These are phyloP conservation scores for Zygosaccharomyces lentus DNA, from an alignment of 805 yeast genomes.

Conservation along the genomic window DNA sequence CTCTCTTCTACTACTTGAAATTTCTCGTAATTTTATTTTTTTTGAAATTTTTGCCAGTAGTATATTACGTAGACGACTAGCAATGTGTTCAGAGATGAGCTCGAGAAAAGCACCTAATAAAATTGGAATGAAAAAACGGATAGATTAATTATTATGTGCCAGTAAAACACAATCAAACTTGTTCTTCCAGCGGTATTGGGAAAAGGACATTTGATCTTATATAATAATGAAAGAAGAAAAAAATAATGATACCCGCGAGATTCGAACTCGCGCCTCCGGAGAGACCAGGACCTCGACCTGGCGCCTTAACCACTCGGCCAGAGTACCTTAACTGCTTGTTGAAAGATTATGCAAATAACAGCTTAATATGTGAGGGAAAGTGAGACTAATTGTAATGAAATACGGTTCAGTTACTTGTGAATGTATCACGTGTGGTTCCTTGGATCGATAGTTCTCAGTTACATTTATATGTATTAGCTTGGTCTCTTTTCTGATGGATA, in stretches of 20 bases:
- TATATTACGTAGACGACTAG: too few relatives aligned
- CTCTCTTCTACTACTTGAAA: background rate
- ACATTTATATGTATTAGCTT: too few relatives aligned
- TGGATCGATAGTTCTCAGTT: too few relatives aligned
- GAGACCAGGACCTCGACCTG: constrained; percentile 77
- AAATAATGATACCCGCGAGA: constrained; percentile 69
- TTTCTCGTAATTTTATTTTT: background rate
- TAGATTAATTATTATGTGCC: background rate
- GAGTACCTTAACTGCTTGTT: constrained; percentile 41
- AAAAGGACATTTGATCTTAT: too few relatives aligned
- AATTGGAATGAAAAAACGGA: background rate
- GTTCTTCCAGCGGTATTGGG: too few relatives aligned
- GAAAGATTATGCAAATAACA: background rate
- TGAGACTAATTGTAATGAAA: background rate
- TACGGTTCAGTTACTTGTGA: too few relatives aligned
- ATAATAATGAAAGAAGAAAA: constrained; percentile 24
- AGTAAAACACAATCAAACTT: too few relatives aligned
- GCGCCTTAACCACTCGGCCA: constrained; percentile 75
- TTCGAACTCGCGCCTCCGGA: constrained; percentile 86
- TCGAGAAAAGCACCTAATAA: background rate
- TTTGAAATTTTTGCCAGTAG: background rate
- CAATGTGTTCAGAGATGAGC: background rate
- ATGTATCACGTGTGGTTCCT: too few relatives aligned
- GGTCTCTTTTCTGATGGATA: too few relatives aligned
- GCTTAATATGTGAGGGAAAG: background rate